Evolutionary conservation across 441 rosid species (phyloP), one percentile per base, ranked within the genome.

Genomic region (Capsella rubella): DNA sequence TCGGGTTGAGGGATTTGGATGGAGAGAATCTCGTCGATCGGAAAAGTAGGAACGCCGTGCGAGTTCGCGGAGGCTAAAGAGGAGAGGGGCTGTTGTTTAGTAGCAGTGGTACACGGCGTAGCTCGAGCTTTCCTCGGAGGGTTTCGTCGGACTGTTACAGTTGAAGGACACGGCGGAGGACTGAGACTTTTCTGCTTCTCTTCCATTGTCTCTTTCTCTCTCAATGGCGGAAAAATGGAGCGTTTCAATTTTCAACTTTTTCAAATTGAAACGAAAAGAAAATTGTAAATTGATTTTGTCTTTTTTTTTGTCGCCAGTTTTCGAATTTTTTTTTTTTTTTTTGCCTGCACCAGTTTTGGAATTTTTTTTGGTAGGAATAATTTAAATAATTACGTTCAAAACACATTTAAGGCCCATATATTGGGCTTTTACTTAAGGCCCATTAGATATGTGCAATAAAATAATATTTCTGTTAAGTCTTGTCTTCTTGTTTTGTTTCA

Each of bases 91-190:
- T 39, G 66, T 34, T 65, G 68, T 32, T 65, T 67, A 12, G 68
- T 37, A 18, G 69, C 61, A 31, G 68, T 75, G 0, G 89, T 67
- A 37, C 69, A 78, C 2, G 93, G 89, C 4, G 96, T 89, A 0
- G 90, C 84, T 63, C 97, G 85, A 28, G 96, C 99, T 64, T 77
- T 84, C 58, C 99, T 85, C 18, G 64, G 85, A 77, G 99, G 97
- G 70, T 95, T 95, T 5, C 99, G 83, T 39, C 97, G 89, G 28
- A 84, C 84, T 7, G 95, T 88, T n/a, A 82, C 83, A 4, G 91
- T 85, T 46, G 60, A 74, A 9, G 91, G 86, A 57, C 92, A 86
- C 3, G 80, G 66, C 40, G 72, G 79, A 18, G 89, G 81, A 47
- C 84, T 83, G 13, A 57, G 53, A 49, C 65, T 55, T 68, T 14